Evolutionary conservation across 176 grass and related monocot species (phyloP), one percentile per base, ranked within the genome.

Genomic region (Eragrostis nindensis): DNA sequence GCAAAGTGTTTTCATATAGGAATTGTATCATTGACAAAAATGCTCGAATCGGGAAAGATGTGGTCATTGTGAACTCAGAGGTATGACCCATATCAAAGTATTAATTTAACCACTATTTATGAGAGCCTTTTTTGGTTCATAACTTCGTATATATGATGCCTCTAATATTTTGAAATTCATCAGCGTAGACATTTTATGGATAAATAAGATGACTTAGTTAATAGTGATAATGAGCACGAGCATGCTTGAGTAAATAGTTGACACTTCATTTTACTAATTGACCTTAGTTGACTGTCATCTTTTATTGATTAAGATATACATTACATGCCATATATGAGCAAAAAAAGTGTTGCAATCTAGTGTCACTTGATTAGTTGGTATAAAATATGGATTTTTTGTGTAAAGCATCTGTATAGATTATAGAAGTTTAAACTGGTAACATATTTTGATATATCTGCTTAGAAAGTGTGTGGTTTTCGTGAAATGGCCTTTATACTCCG

Each of bases 11-110:
- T 41, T 62, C 9, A 62, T 45, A 22, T 47, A 95, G 87, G 78
- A 95, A 95, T 16, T 89, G 86, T 66, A 95, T 95, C 66, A 95
- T 95, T 39, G 89, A 95, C 63, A 95, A 95, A 77, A 95, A 95
- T 89, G 89, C 84, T 53, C 90, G 89, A 57, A 95, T 95, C 21
- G 92, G 92, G 19, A 95, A 86, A 57, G 90, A 92, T 83, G 92
- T 95, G 45, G 68, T 87, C 55, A 86, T 95, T 54, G 48, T 50
- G 62, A 95, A 95, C 68, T 74, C 87, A 63, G 87, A 91, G 68
- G 92, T 95, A 89, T 82, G 64, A 46, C 8, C 7, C 8, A 4
- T 11, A 8, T 48, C 26, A 3, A 55, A 56, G 11, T 62, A 22
- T 61, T 68, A 48, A 8, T 64, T 54, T 55, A 24, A n/a, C 25